Percentiles rank a stretch among this genome's conserved stretches.
These are phyloP conservation scores for Boletus fagicola DNA, from an alignment of 768 basidiomycete species.

Conservation along the genomic window DNA sequence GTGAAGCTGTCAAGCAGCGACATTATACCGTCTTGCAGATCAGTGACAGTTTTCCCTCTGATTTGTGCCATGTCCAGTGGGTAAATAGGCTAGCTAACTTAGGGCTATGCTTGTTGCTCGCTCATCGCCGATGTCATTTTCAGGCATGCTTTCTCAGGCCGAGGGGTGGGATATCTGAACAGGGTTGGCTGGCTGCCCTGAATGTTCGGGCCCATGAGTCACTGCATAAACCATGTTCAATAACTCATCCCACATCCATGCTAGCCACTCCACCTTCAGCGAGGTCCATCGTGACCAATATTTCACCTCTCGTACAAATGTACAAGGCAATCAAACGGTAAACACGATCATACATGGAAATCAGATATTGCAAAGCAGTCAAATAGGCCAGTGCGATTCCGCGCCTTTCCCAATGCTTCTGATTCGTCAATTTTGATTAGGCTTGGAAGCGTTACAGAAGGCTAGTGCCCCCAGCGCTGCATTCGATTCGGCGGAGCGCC, in stretches of 20 bases:
- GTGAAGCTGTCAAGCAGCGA: too few species aligned
- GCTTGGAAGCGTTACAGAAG: constrained; percentile 6
- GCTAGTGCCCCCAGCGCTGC: constrained; percentile 12
- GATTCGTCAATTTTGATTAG: not conserved
- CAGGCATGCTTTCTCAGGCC: too few species aligned
- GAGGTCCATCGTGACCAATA: constrained; percentile 17
- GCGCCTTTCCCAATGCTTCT: not conserved
- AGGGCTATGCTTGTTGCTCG: too few species aligned
- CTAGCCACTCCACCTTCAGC: constrained; percentile 19
- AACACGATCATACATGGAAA: constrained; percentile 18
- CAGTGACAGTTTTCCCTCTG: too few species aligned
- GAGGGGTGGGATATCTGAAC: too few species aligned
- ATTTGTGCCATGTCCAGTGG: too few species aligned
- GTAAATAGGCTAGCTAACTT: too few species aligned
- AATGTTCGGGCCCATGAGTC: too few species aligned
- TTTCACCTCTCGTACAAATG: not conserved
- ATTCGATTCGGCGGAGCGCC: constrained; percentile 9
- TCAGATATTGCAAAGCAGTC: constrained; percentile 11
- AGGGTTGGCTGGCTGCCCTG: too few species aligned
- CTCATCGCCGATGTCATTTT: too few species aligned
- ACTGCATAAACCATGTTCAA: too few species aligned
- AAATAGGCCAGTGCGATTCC: not conserved
- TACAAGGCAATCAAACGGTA: constrained; percentile 16
- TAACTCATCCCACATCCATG: constrained; percentile 12
- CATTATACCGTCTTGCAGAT: too few species aligned